Evolutionary conservation across 2,329 filamentous ascomycete species (phyloP).

Genomic region (Arachnomyces sp.): DNA sequence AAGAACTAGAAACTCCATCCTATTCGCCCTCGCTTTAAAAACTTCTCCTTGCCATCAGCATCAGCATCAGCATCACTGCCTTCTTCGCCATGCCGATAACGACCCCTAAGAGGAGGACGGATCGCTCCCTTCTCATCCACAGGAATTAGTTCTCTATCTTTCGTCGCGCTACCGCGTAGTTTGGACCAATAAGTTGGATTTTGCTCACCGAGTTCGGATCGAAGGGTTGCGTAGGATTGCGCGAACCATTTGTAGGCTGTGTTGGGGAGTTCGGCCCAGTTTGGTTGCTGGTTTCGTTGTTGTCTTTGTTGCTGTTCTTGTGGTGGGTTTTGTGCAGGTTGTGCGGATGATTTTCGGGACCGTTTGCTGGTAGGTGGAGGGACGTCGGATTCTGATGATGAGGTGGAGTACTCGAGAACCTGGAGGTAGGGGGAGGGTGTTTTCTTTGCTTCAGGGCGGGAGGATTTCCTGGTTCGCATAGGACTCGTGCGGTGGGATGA

Average conservation of each 20-base stretch:
- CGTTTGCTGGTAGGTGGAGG: conserved; percentile 17
- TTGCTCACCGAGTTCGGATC: conserved; percentile 21
- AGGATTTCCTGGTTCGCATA: too few species aligned
- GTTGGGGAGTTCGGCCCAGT: conserved; percentile 27
- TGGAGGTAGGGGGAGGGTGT: too few species aligned
- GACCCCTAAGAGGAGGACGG: conserved; percentile 8
- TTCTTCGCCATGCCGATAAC: not conserved
- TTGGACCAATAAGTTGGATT: conserved; percentile 6
- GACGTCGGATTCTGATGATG: conserved; percentile 7
- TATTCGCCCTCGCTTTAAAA: too few species aligned
- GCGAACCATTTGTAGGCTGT: conserved; percentile 34
- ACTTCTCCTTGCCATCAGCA: not conserved
- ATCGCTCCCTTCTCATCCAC: conserved; percentile 28
- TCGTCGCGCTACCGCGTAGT: not conserved
- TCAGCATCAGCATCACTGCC: conserved; percentile 1
- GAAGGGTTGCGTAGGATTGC: conserved; percentile 24
- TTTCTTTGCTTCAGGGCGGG: too few species aligned
- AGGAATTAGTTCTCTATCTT: conserved; percentile 16
- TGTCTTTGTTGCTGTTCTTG: not conserved
- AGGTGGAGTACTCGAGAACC: conserved; percentile 14
- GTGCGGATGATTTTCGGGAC: conserved; percentile 4
- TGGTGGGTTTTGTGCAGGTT: not conserved
- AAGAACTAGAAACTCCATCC: too few species aligned
- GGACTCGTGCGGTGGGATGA: too few species aligned
- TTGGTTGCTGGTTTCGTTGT: too few species aligned